Evolutionary conservation across 2,329 filamentous ascomycete genomes (phyloP), one percentile per base, ranked within the genome.

Genomic region (Metarhizium anisopliae): DNA sequence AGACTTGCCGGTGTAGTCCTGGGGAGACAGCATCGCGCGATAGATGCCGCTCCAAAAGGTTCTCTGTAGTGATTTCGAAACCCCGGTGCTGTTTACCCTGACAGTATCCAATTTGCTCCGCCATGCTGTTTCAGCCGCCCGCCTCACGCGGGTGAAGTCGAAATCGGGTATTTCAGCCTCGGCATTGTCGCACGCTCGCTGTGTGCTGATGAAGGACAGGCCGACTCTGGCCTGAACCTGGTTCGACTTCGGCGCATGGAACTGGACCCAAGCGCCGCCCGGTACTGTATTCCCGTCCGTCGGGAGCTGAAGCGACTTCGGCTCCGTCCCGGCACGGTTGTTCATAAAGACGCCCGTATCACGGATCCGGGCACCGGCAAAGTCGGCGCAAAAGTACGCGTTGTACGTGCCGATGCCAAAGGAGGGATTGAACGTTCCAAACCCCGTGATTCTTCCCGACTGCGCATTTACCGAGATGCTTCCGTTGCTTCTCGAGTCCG

Each of bases 31-130:
- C 74, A 89, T 77, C 0, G 82, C 75, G 38, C 86, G 76, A 63
- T 90, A 90, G 6, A 85, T 70, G 1, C 85, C 85, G 47, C 83
- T 87, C 85, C 86, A 90, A 62, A 90, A 89, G 0, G 82, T 77
- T 4, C 74, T 82, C 64, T 86, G 80, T 29, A 89, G 63, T 14
- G 78, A 74, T 54, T 77, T 77, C 10, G 80, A 79, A 4, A 82
- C 78, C 0, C 77, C 77, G 0, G 65, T 74, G 1, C 77, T 70
- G 59, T 87, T 76, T 3, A 90, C 70, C 30, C 74, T 69, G 32
- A 90, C 73, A 0, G 79, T 78, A 1, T 73, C 71, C 47, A 90
- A 68, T 66, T 89, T 89, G 8, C 80, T 72, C 49, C 74, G 76
- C 87, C 86, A 90, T 0, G 73, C 78, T 10, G 75, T 67, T 62